Percentiles rank a stretch among this genome's conserved stretches.
Conservation (phyloP, 768 basidiomycete species). For the Leccinum subgranulosum region DNA sequence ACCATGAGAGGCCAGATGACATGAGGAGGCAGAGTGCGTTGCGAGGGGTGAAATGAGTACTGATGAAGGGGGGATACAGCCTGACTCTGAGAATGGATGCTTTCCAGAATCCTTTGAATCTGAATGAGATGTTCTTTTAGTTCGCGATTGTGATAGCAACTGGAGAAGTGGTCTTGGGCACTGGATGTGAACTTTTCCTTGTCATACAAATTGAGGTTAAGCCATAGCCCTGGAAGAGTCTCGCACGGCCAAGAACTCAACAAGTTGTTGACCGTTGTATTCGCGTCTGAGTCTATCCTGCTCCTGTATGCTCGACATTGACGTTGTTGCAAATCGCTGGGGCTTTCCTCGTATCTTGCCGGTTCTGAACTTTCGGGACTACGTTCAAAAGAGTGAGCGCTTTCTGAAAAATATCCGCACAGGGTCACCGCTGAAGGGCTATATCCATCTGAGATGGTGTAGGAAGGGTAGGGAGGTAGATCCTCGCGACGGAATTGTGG, state of each 20-base stretch:
- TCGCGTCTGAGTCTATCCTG: background rate
- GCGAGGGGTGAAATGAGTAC: background rate
- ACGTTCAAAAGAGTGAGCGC: background rate
- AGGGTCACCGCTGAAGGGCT: background rate
- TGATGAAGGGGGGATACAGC: background rate
- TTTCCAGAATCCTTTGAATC: background rate
- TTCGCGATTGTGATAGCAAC: constrained; percentile 11
- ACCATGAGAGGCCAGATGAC: background rate
- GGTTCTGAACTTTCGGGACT: constrained; percentile 8
- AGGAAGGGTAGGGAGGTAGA: constrained; percentile 14
- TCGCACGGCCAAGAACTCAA: constrained; percentile 11
- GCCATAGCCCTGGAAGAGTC: background rate
- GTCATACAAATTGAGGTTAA: background rate
- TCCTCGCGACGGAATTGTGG: background rate
- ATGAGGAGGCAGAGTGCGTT: background rate
- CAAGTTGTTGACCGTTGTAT: background rate
- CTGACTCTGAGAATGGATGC: background rate
- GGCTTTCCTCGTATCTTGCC: background rate
- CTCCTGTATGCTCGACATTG: background rate
- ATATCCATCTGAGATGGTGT: constrained; percentile 8
- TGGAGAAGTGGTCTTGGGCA: constrained; percentile 1
- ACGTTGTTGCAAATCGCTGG: background rate
- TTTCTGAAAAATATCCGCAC: background rate
- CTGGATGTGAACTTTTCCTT: background rate
- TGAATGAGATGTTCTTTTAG: background rate